These are phyloP conservation scores for Combretum micranthum DNA, from an alignment of 345 rosid species.

Conservation along the genomic window DNA sequence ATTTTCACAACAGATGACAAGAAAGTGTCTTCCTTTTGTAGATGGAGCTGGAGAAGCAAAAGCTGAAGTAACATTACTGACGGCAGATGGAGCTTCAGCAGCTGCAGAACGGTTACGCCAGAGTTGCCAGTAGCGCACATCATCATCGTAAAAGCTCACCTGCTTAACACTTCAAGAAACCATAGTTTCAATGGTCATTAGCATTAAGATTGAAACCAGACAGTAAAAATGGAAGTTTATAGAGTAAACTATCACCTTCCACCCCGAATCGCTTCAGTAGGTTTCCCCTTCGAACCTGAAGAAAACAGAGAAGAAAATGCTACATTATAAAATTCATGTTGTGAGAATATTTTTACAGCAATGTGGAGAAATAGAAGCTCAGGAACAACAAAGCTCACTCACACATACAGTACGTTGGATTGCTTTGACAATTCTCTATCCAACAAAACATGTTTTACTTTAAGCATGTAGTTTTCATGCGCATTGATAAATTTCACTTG, in stretches of 20 bases:
- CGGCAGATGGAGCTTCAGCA: slow-evolving; percentile 92
- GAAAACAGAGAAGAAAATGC: neutral
- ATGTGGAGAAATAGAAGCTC: too few species aligned
- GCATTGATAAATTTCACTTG: too few species aligned
- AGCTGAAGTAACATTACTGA: slow-evolving; percentile 67
- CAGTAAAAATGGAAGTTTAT: neutral
- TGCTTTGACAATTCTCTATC: too few species aligned
- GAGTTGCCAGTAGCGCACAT: slow-evolving; percentile 93
- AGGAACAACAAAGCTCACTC: too few species aligned
- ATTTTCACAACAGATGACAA: slow-evolving; percentile 92
- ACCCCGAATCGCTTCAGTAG: slow-evolving; percentile 91
- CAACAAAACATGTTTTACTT: too few species aligned
- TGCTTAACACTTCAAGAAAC: slow-evolving; percentile 70
- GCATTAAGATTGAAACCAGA: neutral
- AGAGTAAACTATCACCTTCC: slow-evolving; percentile 54
- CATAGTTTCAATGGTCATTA: neutral
- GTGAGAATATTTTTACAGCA: neutral
- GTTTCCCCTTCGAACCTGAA: slow-evolving; percentile 68
- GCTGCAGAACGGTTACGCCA: slow-evolving; percentile 92
- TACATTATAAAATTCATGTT: neutral
- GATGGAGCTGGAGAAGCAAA: slow-evolving; percentile 84
- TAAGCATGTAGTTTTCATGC: too few species aligned
- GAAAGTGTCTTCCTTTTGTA: slow-evolving; percentile 91
- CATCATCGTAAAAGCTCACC: slow-evolving; percentile 92
- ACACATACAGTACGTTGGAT: too few species aligned